These are phyloP conservation scores for Celoporthe dispersa DNA, from an alignment of 2,329 filamentous ascomycete genomes.

Conservation along the genomic window DNA sequence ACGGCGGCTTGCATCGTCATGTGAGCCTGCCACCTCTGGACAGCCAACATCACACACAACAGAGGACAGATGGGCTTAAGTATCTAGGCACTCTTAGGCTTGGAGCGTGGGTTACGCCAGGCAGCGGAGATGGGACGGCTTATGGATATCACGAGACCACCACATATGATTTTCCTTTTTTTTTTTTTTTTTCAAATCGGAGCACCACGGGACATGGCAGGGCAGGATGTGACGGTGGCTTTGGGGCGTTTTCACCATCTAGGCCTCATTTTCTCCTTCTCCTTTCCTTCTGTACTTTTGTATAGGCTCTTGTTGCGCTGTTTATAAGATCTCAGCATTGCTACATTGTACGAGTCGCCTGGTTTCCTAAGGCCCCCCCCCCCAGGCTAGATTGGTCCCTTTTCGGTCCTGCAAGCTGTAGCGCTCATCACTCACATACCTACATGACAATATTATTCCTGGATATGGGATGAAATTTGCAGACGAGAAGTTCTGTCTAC, in stretches of 20 bases:
- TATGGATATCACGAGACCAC: background rate
- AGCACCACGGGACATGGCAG: background rate
- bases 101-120: too few relatives aligned
- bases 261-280: background rate
- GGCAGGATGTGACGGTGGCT: background rate
- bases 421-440: background rate
- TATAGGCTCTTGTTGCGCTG: background rate
- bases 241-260: background rate
- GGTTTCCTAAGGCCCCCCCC: background rate
- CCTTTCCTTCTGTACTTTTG: background rate
- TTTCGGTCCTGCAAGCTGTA: background rate
- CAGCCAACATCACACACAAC: background rate
- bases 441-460: background rate
- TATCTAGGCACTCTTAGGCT: background rate
- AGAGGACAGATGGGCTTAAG: too few relatives aligned
- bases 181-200: background rate
- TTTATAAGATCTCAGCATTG: background rate
- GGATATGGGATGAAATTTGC: background rate
- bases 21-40: constrained; percentile 22
- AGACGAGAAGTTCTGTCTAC: background rate
- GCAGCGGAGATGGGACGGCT: background rate
- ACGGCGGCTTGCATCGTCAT: constrained; percentile 35
- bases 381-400: background rate
- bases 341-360: background rate
- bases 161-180: background rate